Conservation (phyloP, 306 rosid species). For the Prunus kanzakura region DNA sequence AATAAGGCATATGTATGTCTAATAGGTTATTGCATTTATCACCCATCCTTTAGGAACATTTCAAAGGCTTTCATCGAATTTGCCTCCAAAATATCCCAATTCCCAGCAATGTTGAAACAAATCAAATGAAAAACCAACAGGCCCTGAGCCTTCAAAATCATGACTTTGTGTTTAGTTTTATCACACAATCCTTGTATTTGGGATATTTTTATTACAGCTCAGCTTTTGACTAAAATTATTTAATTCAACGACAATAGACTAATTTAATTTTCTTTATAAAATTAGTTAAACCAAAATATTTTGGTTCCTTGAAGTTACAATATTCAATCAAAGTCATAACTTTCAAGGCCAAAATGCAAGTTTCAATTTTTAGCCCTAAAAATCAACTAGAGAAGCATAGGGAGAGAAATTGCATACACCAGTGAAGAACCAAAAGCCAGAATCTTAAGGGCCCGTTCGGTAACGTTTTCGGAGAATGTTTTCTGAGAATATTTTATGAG, state of each 20-base stretch:
- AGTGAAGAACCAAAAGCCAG: constrained; percentile 11
- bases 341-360: background rate
- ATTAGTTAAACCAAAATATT: background rate
- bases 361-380: background rate
- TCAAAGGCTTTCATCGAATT: background rate
- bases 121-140: background rate
- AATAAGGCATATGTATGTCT: background rate
- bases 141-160: background rate
- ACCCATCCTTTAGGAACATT: background rate
- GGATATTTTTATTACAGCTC: background rate
- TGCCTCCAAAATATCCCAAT: background rate
- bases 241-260: background rate
- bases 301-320: background rate
- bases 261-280: background rate
- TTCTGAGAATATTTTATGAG: too few species aligned
- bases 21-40: background rate
- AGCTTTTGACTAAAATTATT: background rate
- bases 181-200: background rate
- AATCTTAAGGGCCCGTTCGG: background rate
- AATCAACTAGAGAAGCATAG: background rate
- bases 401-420: background rate
- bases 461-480: too few species aligned
- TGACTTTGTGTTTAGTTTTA: background rate
- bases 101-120: background rate
- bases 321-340: background rate